phyloP scores from a whole-genome alignment of 106 monocot genomes.

The Iris macrosiphon region DNA sequence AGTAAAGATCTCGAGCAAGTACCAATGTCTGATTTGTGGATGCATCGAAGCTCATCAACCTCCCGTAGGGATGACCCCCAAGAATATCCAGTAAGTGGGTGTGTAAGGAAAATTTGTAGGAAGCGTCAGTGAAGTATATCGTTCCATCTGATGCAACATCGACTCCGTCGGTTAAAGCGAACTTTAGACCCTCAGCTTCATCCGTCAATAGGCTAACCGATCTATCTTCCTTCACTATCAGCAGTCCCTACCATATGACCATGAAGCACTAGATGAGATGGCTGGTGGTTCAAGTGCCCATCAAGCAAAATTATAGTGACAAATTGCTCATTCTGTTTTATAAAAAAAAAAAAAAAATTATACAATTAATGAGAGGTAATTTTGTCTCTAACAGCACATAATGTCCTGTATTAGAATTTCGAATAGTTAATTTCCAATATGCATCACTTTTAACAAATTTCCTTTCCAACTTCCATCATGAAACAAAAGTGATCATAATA shows the following conservation, averaged over 20 bases:
- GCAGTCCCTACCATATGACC: constrained; percentile 68
- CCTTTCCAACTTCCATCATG: too few species aligned
- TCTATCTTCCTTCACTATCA: constrained; percentile 32
- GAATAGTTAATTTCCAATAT: too few species aligned
- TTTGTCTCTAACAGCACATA: too few species aligned
- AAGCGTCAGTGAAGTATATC: constrained; percentile 91
- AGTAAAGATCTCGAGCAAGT: constrained; percentile 43
- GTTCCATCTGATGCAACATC: constrained; percentile 58
- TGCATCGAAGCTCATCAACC: constrained; percentile 48
- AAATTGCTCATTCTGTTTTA: too few species aligned
- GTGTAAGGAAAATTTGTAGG: constrained; percentile 48
- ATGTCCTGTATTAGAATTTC: too few species aligned
- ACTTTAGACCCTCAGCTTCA: constrained; percentile 59
- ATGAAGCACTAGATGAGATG: too few species aligned
- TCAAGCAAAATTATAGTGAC: too few species aligned
- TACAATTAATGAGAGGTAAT: too few species aligned
- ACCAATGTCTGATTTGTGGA: constrained; percentile 37
- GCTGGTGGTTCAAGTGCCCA: too few species aligned
- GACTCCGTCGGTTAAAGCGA: constrained; percentile 47
- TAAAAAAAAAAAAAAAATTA: too few species aligned
- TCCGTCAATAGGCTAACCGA: constrained; percentile 30
- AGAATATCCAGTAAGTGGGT: constrained; percentile 32
- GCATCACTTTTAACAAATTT: too few species aligned
- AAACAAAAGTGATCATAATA: too few species aligned
- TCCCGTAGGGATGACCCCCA: constrained; percentile 55